phyloP scores from a whole-genome alignment of 148 eudicot genomes.

The Cornus kousa region DNA sequence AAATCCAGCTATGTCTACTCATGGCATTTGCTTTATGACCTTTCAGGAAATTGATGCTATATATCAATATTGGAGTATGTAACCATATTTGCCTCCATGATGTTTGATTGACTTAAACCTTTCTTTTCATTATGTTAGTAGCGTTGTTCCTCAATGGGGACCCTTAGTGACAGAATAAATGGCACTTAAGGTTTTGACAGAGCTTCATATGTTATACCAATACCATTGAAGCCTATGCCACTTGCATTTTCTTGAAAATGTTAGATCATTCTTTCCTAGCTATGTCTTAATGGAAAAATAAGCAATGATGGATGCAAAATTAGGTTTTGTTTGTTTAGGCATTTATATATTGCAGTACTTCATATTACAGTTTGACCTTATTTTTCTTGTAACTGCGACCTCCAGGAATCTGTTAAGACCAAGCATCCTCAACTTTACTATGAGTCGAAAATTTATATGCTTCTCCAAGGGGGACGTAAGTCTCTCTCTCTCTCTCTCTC shows the following conservation, averaged over 20 bases:
- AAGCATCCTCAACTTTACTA: conserved; percentile 97
- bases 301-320: not conserved
- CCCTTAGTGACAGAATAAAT: not conserved
- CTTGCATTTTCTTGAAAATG: not conserved
- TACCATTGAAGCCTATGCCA: not conserved
- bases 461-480: conserved; percentile 99
- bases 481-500: conserved; percentile 11
- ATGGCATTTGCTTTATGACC: not conserved
- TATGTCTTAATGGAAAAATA: not conserved
- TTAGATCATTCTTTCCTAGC: not conserved
- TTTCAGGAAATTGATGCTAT: not conserved
- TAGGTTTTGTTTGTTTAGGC: not conserved
- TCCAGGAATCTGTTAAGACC: conserved; percentile 89
- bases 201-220: not conserved
- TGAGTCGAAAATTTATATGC: conserved; percentile 87
- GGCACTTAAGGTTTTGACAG: not conserved
- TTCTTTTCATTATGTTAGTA: not conserved
- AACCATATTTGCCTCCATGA: not conserved
- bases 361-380: conserved; percentile 5
- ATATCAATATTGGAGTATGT: not conserved
- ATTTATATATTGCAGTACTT: not conserved
- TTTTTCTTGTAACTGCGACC: conserved; percentile 11
- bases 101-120: not conserved
- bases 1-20: not conserved
- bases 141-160: not conserved